Evolutionary conservation across 2,329 filamentous ascomycete genomes (phyloP).

Genomic region (Dryadomyces quercivorus): DNA sequence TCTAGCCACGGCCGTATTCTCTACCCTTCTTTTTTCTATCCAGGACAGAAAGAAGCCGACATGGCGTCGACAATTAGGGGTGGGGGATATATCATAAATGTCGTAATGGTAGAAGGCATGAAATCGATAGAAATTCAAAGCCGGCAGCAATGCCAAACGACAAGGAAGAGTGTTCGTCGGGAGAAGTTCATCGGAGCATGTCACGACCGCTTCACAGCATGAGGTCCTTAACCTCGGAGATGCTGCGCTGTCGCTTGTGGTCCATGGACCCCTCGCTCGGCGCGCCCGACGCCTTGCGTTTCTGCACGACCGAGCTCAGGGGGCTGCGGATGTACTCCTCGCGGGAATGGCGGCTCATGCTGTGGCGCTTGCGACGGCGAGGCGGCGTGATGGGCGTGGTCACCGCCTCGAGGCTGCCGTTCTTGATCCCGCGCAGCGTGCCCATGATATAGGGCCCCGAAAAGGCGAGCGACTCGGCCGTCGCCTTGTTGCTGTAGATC

Average conservation of each 20-base stretch:
- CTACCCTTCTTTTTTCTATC: neutral
- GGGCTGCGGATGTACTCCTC: slow-evolving; percentile 35
- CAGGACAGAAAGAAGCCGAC: neutral
- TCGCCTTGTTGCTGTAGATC: slow-evolving; percentile 47
- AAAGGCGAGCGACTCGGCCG: slow-evolving; percentile 50
- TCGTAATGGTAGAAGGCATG: neutral
- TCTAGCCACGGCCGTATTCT: neutral
- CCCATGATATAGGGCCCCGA: slow-evolving; percentile 47
- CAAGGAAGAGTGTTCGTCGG: too few species aligned
- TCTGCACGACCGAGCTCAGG: slow-evolving; percentile 34
- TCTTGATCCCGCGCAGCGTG: slow-evolving; percentile 50
- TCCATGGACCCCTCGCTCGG: slow-evolving; percentile 20
- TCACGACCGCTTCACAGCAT: slow-evolving; percentile 9
- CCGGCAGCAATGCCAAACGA: too few species aligned
- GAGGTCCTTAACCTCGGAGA: slow-evolving; percentile 39
- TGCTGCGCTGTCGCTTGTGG: slow-evolving; percentile 48
- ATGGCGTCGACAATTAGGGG: neutral
- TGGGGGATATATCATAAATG: neutral
- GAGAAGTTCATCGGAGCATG: too few species aligned
- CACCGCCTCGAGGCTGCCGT: slow-evolving; percentile 52
- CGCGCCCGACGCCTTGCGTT: slow-evolving; percentile 38
- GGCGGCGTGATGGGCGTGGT: slow-evolving; percentile 57
- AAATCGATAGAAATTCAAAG: too few species aligned
- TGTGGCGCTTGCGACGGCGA: slow-evolving; percentile 40
- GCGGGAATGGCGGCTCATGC: slow-evolving; percentile 8